These are phyloP conservation scores for Bruguiera parviflora DNA, from an alignment of 345 rosid genomes.

Conservation along the genomic window DNA sequence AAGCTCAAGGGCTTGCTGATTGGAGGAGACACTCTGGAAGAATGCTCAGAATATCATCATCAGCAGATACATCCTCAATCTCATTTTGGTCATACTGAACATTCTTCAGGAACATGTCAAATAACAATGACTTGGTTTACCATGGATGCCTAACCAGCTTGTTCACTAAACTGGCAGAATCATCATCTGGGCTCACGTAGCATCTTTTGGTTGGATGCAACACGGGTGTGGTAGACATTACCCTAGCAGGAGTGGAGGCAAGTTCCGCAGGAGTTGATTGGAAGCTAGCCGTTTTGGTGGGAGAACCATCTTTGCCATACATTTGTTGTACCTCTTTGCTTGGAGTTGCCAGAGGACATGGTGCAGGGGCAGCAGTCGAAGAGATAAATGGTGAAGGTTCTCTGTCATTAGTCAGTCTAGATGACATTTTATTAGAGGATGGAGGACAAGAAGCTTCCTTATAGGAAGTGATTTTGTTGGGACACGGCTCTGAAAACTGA, in stretches of 20 bases:
- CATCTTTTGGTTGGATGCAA: conserved; percentile 47
- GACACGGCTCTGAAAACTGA: conserved; percentile 15
- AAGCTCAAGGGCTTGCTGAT: conserved; percentile 42
- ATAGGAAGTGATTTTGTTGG: conserved; percentile 13
- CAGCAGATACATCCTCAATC: conserved; percentile 22
- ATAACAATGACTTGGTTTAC: conserved; percentile 57
- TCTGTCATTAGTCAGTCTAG: conserved; percentile 10
- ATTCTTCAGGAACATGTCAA: conserved; percentile 45
- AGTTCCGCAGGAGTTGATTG: conserved; percentile 64
- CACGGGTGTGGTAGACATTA: conserved; percentile 45
- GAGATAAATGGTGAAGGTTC: background rate
- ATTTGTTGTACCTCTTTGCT: conserved; percentile 25
- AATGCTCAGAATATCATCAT: conserved; percentile 48
- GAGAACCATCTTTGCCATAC: conserved; percentile 17
- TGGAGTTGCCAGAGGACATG: conserved; percentile 38
- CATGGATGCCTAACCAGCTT: conserved; percentile 62
- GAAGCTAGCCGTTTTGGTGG: conserved; percentile 20
- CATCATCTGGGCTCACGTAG: conserved; percentile 49
- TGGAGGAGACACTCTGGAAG: conserved; percentile 53
- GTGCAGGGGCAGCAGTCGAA: conserved; percentile 2
- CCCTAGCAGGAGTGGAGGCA: conserved; percentile 50
- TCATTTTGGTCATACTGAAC: conserved; percentile 25
- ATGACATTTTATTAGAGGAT: conserved; percentile 28
- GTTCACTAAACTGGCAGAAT: conserved; percentile 30
- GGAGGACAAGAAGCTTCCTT: conserved; percentile 20